phyloP scores from a whole-genome alignment of 2,329 filamentous ascomycete species.

The Penicillium verrucosum region DNA sequence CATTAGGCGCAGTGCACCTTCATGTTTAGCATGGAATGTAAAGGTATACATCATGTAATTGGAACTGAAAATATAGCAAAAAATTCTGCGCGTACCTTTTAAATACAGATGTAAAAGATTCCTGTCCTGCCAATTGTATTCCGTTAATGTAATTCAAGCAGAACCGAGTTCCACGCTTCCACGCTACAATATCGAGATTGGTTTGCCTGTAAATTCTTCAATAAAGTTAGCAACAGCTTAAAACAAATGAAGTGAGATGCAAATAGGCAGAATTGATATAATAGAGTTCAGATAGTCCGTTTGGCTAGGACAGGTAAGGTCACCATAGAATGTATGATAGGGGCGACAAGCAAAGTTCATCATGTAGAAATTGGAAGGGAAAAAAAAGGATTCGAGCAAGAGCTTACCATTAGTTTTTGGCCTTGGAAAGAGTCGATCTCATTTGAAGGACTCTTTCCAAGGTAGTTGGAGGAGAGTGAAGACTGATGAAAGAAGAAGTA shows the following conservation, averaged over 20 bases:
- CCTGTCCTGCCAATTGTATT: neutral
- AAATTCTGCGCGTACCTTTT: conserved; percentile 24
- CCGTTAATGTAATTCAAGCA: neutral
- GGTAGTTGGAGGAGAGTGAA: conserved; percentile 10
- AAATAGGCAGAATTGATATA: conserved; percentile 8
- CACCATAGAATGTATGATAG: conserved; percentile 60
- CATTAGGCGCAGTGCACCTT: conserved; percentile 51
- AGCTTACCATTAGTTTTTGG: conserved; percentile 28
- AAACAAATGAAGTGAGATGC: conserved; percentile 6
- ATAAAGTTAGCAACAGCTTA: conserved; percentile 26
- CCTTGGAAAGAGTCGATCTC: conserved; percentile 19
- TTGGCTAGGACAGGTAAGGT: conserved; percentile 61
- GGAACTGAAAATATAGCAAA: conserved; percentile 14
- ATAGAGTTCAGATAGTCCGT: conserved; percentile 53
- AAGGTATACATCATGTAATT: conserved; percentile 50
- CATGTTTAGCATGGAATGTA: conserved; percentile 64
- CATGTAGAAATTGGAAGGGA: conserved; percentile 36
- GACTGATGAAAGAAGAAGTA: conserved; percentile 12
- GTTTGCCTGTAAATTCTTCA: conserved; percentile 15
- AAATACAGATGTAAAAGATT: conserved; percentile 5
- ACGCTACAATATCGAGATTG: neutral
- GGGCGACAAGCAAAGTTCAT: conserved; percentile 62
- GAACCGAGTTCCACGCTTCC: neutral
- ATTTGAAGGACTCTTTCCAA: conserved; percentile 18
- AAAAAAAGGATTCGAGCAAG: conserved; percentile 8